Evolutionary conservation across 805 yeast species (phyloP), one percentile per base, ranked within the genome.

Genomic region (Teunomyces lycoperdinae): DNA sequence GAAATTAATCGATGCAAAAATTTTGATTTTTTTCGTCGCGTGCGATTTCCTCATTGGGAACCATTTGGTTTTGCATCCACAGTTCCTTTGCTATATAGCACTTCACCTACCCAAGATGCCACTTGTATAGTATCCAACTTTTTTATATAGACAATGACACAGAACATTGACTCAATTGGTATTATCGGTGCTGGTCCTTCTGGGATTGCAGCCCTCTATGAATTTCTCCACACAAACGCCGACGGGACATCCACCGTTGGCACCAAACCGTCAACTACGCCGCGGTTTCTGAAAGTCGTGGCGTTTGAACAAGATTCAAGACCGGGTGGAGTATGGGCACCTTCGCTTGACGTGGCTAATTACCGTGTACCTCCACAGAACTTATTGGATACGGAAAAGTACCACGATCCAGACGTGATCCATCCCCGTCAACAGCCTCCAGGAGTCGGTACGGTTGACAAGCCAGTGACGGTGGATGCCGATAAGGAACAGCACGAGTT

Each of bases 141-240:
- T 20, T 20, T 20, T 20, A 6, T 20, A 20, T 20, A 20, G 24
- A 20, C 6, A 3, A 38, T 38, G 41, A 38, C 41, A 9, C 27
- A 26, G 30, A 36, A 44, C n/a, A 51, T 67, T 16, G 63, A 65
- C 44, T 60, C 65, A 29, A 71, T 87, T 3, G 89, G 89, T 0
- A 78, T 88, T 7, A 74, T 88, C 20, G 96, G 96, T 2, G 90
- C 81, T 2, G 96, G 95, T 0, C 91, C 94, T 3, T 81, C 87
- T 0, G 24, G 71, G 74, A 0, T 64, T 81, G 42, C 68, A 67
- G 27, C 57, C 55, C 66, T 65, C 29, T 38, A 24, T 17, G 41
- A 38, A 29, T 38, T 38, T 26, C 41, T 38, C 11, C 41, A 38
- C 49, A 65, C 70, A 7, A 55, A 52, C 41, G 49, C 48, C 38